Base-by-base conservation (phyloP, 768 basidiomycete species). In the Roridomyces roridus region DNA sequence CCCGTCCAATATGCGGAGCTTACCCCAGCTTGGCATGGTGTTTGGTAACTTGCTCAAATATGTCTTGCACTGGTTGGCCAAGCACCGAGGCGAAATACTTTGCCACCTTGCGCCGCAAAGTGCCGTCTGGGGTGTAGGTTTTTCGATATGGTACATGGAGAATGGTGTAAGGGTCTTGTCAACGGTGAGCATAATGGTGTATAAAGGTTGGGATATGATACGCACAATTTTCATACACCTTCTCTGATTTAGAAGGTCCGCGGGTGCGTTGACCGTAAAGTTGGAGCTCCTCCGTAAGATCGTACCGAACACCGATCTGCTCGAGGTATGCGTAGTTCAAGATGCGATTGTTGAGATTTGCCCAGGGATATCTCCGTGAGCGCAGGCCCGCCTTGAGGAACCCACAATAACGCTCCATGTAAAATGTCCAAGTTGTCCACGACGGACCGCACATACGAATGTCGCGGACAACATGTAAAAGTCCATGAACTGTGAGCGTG, bases 351-450 rank as follows among this genome's bases (percentile, higher is more conserved):
- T 63, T 66, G 11, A 75, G 51, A 29, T 67, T 66, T 5, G 62
- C 60, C 65, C 65, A 74, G 15, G 74, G 76, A 44, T 65, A 50
- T 18, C 25, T 14, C 15, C 57, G 50, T 2, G 66, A 68, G 18
- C 55, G 55, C 15, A 77, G 44, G 6, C 46, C 62, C 0, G 39
- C 28, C 36, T 69, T 61, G 10, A 77, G 62, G 7, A 40, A 49
- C 0, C 72, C 73, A 61, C 74, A 76, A 37, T 62, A 72, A 1
- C 68, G 48, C 53, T 78, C 75, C 67, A 76, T 71, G 21, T 57
- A 61, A 51, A 75, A 77, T 2, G 72, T 66, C 77, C 76, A 77
- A 10, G 60, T 68, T 0, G 66, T 44, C 68, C 74, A 76, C 2
- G 68, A 60, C n/a, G 76, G 74, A 1, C 72, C 75, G 55, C 67